Conservation (phyloP, 176 grass and related monocot species). For the Aechmea fasciata region DNA sequence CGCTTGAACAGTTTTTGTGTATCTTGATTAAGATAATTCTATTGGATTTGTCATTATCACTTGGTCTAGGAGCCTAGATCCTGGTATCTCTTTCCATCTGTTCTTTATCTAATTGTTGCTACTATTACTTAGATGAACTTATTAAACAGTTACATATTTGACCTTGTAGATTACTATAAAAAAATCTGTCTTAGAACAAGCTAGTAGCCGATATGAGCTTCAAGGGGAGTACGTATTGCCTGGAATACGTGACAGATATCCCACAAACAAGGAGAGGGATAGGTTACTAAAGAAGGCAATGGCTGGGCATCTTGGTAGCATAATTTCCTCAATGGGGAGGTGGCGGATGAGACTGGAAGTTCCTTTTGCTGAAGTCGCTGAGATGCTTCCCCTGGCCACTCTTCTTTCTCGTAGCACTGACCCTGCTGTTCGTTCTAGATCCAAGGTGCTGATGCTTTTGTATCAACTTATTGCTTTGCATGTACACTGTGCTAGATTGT, state of each 20-base stretch:
- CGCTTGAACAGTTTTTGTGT: neutral
- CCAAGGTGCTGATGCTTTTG: constrained; percentile 47
- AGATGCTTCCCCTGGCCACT: constrained; percentile 95
- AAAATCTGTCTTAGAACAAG: constrained; percentile 90
- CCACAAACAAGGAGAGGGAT: constrained; percentile 46
- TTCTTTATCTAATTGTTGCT: no score
- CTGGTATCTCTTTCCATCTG: neutral
- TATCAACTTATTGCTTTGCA: constrained; percentile 2
- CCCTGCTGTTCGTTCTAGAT: constrained; percentile 82
- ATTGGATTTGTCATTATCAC: neutral
- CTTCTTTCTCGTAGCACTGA: constrained; percentile 98
- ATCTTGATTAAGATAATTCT: neutral
- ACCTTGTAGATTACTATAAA: constrained; percentile 79
- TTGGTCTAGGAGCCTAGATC: neutral
- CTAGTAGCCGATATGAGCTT: constrained; percentile 86
- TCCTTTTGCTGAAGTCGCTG: constrained; percentile 89
- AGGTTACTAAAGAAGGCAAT: constrained; percentile 74
- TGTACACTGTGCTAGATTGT: neutral
- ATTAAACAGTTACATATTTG: constrained; percentile 17
- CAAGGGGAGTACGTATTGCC: constrained; percentile 97
- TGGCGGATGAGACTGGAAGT: constrained; percentile 97
- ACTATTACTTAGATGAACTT: neutral
- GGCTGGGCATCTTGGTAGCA: constrained; percentile 85
- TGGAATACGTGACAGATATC: constrained; percentile 80
- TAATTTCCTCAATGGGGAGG: constrained; percentile 96